These are phyloP conservation scores for Daldinia grandis DNA, from an alignment of 495 filamentous ascomycete genomes.

Conservation along the genomic window DNA sequence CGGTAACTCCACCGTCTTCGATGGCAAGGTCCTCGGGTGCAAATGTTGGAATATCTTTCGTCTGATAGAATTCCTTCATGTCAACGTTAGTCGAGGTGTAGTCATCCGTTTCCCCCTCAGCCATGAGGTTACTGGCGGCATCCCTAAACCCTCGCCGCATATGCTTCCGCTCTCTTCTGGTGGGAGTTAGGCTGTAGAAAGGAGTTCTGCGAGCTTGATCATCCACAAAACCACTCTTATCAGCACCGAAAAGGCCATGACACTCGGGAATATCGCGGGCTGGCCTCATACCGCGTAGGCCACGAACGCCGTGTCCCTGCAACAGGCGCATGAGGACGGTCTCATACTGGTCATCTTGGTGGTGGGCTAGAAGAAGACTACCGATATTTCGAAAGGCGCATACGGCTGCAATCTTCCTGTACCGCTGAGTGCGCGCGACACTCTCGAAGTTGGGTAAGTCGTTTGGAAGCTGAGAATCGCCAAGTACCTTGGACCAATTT, in stretches of 20 bases:
- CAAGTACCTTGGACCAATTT: constrained; percentile 48
- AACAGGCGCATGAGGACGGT: constrained; percentile 81
- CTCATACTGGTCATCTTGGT: constrained; percentile 86
- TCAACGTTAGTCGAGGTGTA: constrained; percentile 36
- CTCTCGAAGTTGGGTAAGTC: constrained; percentile 76
- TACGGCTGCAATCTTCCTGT: constrained; percentile 69
- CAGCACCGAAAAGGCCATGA: constrained; percentile 72
- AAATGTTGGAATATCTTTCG: constrained; percentile 5
- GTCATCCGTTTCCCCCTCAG: constrained; percentile 20
- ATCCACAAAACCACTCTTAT: constrained; percentile 68
- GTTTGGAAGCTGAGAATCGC: constrained; percentile 42
- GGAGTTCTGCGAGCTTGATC: constrained; percentile 45
- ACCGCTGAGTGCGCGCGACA: constrained; percentile 77
- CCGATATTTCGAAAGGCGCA: constrained; percentile 60
- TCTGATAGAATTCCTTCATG: constrained; percentile 33
- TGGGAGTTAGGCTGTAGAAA: constrained; percentile 42
- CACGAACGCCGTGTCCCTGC: constrained; percentile 66
- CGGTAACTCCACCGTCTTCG: constrained; percentile 72
- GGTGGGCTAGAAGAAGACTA: constrained; percentile 79
- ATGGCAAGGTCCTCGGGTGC: constrained; percentile 47
- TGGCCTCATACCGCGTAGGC: constrained; percentile 72
- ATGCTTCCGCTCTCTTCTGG: constrained; percentile 10
- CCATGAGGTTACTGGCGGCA: constrained; percentile 18
- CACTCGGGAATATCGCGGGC: constrained; percentile 82
- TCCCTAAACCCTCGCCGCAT: constrained; percentile 38